Base-by-base conservation (phyloP, 2,329 filamentous ascomycete species). In the Didymella glomerata region DNA sequence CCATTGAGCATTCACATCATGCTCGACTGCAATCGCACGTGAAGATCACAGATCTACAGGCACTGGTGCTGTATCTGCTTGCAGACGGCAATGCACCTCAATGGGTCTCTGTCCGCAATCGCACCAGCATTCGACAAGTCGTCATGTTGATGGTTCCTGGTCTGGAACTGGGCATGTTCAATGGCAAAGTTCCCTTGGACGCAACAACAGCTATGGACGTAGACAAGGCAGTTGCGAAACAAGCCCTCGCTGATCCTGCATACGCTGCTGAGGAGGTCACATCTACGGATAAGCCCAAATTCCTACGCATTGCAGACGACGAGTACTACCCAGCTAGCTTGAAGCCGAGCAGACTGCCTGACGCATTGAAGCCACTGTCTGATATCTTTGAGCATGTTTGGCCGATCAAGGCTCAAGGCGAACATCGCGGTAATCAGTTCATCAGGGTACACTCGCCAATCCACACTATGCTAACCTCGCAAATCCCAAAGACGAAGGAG, bases 91-190 rank as follows among this genome's bases (percentile, higher is more conserved):
- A 81, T 30, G 83, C 84, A 25, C 86, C 86, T n/a, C 85, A 87
- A 69, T 89, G 86, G 86, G 83, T 87, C 16, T 83, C 85, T 28
- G 78, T 89, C 57, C 82, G 81, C 61, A 83, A 88, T 70, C 84
- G 84, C 44, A 77, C 76, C 18, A 79, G 81, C 60, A 82, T 89
- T 40, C 79, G 80, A 56, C 96, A 95, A 78, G 90, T 96, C 28
- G 93, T 98, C 28, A 86, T 91, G 40, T 81, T 99, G 65, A 94
- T 97, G 90, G 88, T 97, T 11, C 95, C 95, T 11, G 95, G 95
- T 0, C 80, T 99, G 24, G 94, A 98, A 73, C 86, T 92, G 70
- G 90, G 88, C 62, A 95, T 98, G 90, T 96, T 98, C 79, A 86
- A 90, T 75, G 83, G 86, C 34, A 80, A 77, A 14, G 57, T 69